These are phyloP conservation scores for Boletales sp. DNA, from an alignment of 768 basidiomycete species.

Conservation along the genomic window DNA sequence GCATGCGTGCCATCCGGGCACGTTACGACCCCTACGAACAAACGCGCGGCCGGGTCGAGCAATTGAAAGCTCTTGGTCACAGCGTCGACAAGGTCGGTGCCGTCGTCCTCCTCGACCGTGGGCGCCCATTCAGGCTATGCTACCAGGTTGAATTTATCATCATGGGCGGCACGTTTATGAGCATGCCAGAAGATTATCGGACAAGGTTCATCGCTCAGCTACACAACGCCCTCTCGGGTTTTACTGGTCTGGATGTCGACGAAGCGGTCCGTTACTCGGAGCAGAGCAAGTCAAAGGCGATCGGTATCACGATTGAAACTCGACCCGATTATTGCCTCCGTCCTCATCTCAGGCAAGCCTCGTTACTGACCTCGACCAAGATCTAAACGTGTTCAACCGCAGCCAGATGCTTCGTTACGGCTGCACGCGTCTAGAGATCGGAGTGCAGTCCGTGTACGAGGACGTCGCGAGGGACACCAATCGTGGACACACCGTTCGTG, in stretches of 20 bases:
- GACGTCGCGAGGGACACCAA: constrained; percentile 99
- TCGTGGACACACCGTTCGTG: constrained; percentile 96
- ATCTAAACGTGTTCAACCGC: constrained; percentile 1
- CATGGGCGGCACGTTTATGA: constrained; percentile 99
- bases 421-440: constrained; percentile 96
- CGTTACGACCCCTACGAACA: constrained; percentile 98
- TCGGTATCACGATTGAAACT: constrained; percentile 99
- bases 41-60: constrained; percentile 91
- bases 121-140: background rate
- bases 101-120: constrained; percentile 1
- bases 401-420: constrained; percentile 99
- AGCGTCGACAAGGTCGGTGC: constrained; percentile 85
- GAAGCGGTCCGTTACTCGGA: constrained; percentile 98
- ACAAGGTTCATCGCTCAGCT: constrained; percentile 91
- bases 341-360: constrained; percentile 80
- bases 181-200: constrained; percentile 96
- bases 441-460: constrained; percentile 98
- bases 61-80: constrained; percentile 93
- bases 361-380: background rate
- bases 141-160: constrained; percentile 82
- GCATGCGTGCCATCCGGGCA: constrained; percentile 97
- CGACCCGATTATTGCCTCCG: constrained; percentile 96
- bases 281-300: constrained; percentile 96
- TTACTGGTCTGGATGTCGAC: constrained; percentile 89
- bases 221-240: constrained; percentile 95